Base-by-base conservation (phyloP, 352 stramenopile genomes). In the Pythium pyrilobum region DNA sequence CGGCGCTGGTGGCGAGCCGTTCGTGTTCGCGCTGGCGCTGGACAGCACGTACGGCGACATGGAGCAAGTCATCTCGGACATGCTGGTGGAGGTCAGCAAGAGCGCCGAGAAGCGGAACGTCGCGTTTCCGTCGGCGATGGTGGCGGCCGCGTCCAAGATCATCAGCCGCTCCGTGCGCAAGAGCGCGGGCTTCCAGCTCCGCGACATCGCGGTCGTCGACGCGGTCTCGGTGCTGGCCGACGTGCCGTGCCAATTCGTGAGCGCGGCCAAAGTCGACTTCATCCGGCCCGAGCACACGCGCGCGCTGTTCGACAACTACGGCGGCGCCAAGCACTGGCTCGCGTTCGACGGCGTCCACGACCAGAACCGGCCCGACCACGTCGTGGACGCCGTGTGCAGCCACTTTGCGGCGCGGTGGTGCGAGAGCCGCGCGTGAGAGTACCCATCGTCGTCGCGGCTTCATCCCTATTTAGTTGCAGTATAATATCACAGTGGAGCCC, bases 31-130 rank as follows among this genome's bases (percentile, higher is more conserved):
- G 4, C 34, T 89, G 16, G 70, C 64, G 6, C 49, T 83, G 7
- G 81, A 92, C 56, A 82, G 72, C 27, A 71, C 72, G 7, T 92
- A 85, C 41, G 77, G 76, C 40, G 81, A 92, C 43, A 82, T 92
- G 74, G 72, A 88, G 57, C 71, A 75, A 50, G 77, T 92, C 21
- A 74, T 92, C 44, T 67, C 67, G 46, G 81, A 92, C 69, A 86
- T 87, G 77, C 59, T 92, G 7, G 39, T 65, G 10, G 81, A 86
- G 69, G 73, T 92, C 46, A 74, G 65, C 37, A 74, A 77, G 49
- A 92, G 81, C 23, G 81, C 81, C 2, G 66, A 89, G 67, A 79
- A 81, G 29, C 81, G 81, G 10, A 69, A 72, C 53, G 50, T 92
- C n/a, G 67, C 66, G n/a, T 72, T 92, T 29, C 77, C 81, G 1